These are phyloP conservation scores for Thielaviopsis punctulata DNA, from an alignment of 2,329 filamentous ascomycete species.

Conservation along the genomic window DNA sequence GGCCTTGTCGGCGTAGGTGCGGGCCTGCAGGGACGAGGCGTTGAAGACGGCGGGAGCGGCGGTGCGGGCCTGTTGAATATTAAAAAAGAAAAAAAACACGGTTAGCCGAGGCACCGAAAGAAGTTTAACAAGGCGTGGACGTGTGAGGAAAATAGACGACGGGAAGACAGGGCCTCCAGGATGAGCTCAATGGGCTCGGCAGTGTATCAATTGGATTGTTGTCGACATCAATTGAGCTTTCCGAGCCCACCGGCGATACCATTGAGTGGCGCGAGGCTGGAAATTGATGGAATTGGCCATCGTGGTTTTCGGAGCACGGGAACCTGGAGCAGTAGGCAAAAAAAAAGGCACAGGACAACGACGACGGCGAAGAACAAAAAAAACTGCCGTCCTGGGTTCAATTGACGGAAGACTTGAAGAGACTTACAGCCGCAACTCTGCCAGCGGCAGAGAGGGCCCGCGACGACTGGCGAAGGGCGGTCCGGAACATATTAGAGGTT, in stretches of 20 bases:
- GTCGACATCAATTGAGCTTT: slow-evolving; percentile 9
- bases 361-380: too few relatives aligned
- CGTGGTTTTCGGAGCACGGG: slow-evolving; percentile 17
- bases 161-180: slow-evolving; percentile 3
- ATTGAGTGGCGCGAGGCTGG: slow-evolving; percentile 15
- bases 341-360: too few relatives aligned
- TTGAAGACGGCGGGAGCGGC: slow-evolving; percentile 63
- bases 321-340: slow-evolving; percentile 4
- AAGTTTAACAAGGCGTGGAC: neutral
- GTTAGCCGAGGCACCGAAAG: slow-evolving; percentile 34
- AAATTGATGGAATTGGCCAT: slow-evolving; percentile 29
- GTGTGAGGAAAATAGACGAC: slow-evolving; percentile 19
- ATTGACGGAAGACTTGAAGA: slow-evolving; percentile 14
- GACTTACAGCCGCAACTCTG: slow-evolving; percentile 89
- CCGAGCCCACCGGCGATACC: slow-evolving; percentile 7
- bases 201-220: slow-evolving; percentile 8
- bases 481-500: slow-evolving; percentile 70
- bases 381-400: neutral
- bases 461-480: slow-evolving; percentile 91
- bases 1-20: slow-evolving; percentile 89
- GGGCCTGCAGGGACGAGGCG: slow-evolving; percentile 52
- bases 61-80: slow-evolving; percentile 55
- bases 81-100: slow-evolving; percentile 26
- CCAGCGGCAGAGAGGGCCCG: slow-evolving; percentile 83
- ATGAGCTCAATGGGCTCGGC: slow-evolving; percentile 6